A percentile compares a stretch with the other conserved stretches of the same genome.
These are phyloP conservation scores for Aspergillus fijiensis DNA, from an alignment of 2,329 filamentous ascomycete species.

Conservation along the genomic window DNA sequence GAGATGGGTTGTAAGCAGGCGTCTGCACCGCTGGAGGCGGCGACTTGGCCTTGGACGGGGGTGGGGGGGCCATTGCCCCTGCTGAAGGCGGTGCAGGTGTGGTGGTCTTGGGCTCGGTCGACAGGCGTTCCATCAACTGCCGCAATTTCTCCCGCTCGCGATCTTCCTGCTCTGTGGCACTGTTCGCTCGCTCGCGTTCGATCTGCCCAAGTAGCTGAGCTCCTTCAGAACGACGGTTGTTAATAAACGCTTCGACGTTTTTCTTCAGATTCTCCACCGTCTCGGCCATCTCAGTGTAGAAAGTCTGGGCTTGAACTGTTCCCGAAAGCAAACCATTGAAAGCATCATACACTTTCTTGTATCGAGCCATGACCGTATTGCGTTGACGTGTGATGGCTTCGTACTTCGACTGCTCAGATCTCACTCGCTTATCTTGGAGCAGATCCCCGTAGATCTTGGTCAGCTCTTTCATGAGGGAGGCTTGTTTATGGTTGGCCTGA, in stretches of 20 bases:
- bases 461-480: conserved; percentile 89
- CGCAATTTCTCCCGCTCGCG: conserved; percentile 81
- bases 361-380: conserved; percentile 76
- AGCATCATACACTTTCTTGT: conserved; percentile 87
- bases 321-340: conserved; percentile 88
- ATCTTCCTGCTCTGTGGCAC: conserved; percentile 63
- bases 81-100: conserved; percentile 41
- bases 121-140: conserved; percentile 93
- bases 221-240: conserved; percentile 87
- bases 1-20: conserved; percentile 30
- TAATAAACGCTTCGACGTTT: conserved; percentile 96
- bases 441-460: conserved; percentile 83
- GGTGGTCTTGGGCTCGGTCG: conserved; percentile 61
- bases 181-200: conserved; percentile 70
- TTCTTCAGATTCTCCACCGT: conserved; percentile 88
- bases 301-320: conserved; percentile 81
- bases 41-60: conserved; percentile 46
- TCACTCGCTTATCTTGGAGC: conserved; percentile 88
- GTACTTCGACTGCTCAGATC: conserved; percentile 92
- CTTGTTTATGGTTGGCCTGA: conserved; percentile 94
- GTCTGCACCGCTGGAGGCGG: conserved; percentile 36
- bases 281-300: conserved; percentile 94
- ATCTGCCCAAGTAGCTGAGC: conserved; percentile 86
- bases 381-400: conserved; percentile 82
- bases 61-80: conserved; percentile 28